phyloP scores from a whole-genome alignment of 352 stramenopile genomes.

The Pythium periplocum region DNA sequence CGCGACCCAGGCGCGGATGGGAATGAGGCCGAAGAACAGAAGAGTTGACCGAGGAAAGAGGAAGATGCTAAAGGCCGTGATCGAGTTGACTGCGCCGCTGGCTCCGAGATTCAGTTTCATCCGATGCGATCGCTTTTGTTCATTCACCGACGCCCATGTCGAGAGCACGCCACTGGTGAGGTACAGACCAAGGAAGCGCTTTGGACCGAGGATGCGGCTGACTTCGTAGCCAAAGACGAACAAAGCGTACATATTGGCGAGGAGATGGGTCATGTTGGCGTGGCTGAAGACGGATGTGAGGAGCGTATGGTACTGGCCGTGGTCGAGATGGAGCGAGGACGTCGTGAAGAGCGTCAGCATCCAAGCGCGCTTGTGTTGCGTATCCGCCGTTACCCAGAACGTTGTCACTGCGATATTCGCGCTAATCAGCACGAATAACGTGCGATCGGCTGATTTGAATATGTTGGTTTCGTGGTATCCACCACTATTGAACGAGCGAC shows the following conservation, averaged over 20 bases:
- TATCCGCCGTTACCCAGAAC: no score
- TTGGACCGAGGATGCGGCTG: conserved; percentile 45
- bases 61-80: conserved; percentile 63
- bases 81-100: conserved; percentile 65
- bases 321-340: conserved; percentile 46
- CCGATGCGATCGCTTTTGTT: conserved; percentile 40
- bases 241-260: conserved; percentile 65
- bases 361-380: no score
- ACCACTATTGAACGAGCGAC: no score
- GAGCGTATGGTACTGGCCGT: conserved; percentile 66
- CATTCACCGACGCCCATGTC: conserved; percentile 43
- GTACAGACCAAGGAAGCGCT: conserved; percentile 64
- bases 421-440: no score
- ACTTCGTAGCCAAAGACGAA: conserved; percentile 70
- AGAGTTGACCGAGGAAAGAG: conserved; percentile 55
- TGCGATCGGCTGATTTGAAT: no score
- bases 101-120: conserved; percentile 59
- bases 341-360: conserved; percentile 78
- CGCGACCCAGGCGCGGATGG: conserved; percentile 58
- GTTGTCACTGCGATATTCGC: no score
- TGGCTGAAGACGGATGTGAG: conserved; percentile 74
- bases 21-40: conserved; percentile 63
- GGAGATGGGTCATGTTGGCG: conserved; percentile 42
- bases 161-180: conserved; percentile 66
- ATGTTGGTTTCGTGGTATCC: no score